Conservation (phyloP, 805 yeast species). For the Wickerhamiella qilinensis region DNA sequence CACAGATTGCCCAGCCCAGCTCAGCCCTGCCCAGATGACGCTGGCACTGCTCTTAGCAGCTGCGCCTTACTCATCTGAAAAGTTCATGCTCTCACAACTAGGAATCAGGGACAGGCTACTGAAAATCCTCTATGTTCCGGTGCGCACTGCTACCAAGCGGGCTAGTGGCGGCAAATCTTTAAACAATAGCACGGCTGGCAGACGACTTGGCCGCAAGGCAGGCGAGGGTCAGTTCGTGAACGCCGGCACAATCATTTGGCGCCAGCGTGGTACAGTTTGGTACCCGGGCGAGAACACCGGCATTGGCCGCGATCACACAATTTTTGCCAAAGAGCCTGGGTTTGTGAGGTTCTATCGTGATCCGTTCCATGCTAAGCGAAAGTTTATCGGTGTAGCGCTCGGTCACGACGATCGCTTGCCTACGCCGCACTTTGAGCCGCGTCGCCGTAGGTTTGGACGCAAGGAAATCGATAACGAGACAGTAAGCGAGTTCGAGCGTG, state of each 20-base stretch:
- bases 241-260: slow-evolving; percentile 74
- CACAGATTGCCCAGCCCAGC: no score
- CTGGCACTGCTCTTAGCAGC: no score
- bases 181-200: slow-evolving; percentile 88
- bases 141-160: slow-evolving; percentile 84
- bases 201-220: slow-evolving; percentile 80
- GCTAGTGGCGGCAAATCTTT: slow-evolving; percentile 92
- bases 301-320: slow-evolving; percentile 87
- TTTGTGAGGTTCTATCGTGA: slow-evolving; percentile 79
- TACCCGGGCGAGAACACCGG: slow-evolving; percentile 80
- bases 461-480: slow-evolving; percentile 33
- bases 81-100: background rate
- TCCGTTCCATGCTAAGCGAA: slow-evolving; percentile 91
- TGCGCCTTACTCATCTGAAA: background rate
- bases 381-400: slow-evolving; percentile 77
- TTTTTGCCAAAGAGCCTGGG: slow-evolving; percentile 85
- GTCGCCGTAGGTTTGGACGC: slow-evolving; percentile 70
- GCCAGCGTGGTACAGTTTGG: slow-evolving; percentile 90
- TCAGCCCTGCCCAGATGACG: no score
- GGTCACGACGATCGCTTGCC: slow-evolving; percentile 51
- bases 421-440: slow-evolving; percentile 80
- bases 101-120: background rate
- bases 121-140: slow-evolving; percentile 12
- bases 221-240: slow-evolving; percentile 63
- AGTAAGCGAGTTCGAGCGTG: slow-evolving; percentile 42